Base-by-base conservation (phyloP, 139 green algal species). In the Chlorella sp. region DNA sequence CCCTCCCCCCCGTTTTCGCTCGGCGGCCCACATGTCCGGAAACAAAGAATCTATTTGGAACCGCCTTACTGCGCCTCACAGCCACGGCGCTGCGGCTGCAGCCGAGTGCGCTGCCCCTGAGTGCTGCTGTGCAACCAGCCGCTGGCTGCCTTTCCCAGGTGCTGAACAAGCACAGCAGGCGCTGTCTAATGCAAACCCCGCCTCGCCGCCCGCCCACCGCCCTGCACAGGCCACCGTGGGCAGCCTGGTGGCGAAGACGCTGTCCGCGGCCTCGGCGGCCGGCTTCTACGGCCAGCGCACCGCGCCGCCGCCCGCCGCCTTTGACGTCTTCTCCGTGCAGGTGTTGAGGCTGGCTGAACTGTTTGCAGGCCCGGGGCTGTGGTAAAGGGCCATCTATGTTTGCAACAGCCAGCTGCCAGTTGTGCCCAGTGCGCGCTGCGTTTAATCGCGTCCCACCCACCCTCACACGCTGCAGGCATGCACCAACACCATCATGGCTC, bases 241-340 rank as follows among this genome's bases (percentile, higher is more conserved):
- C 21, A 86, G 92, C 13, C 91, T 99, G 65, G 95, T 99, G 51
- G 94, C 90, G 82, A 99, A 99, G 92, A 96, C 94, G 7, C 92
- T 99, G 39, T 90, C 93, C 21, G 89, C 86, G 39, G 88, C 93
- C 44, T 87, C 91, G 30, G 87, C 88, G 15, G 89, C 87, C 32
- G 89, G 89, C 4, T 95, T 95, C 18, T 84, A 80, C 41, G 65
- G 76, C 36, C 78, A 84, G 70, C 75, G 36, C 23, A 72, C 60
- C 18, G 68, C 57, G 63, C 67, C 91, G 65, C 89, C 86, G 4
- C 95, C 97, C 12, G 88, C 97, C 39, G 95, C 95, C 0, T 89
- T 99, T 32, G 96, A 99, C 78, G 93, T 98, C 12, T 99, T 99
- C 86, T 90, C 94, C 34, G 89, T 99, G 26, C 95, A 98, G 94